Evolutionary conservation across 306 rosid genomes (phyloP), one percentile per base, ranked within the genome.

Genomic region (Pyrus betulifolia): DNA sequence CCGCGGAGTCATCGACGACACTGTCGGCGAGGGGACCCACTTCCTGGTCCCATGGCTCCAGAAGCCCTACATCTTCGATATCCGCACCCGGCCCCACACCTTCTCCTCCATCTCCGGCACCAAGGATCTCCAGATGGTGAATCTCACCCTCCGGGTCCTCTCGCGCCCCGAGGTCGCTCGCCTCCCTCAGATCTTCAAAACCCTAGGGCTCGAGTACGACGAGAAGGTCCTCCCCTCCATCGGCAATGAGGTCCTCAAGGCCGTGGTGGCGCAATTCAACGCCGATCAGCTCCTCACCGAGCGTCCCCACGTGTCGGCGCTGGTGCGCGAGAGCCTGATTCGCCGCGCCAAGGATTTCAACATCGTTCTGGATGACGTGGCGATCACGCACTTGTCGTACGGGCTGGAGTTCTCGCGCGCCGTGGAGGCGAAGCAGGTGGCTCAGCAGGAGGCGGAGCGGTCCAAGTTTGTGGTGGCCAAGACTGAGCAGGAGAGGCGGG

Each of bases 381-480:
- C 97, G 2, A 93, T 91, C 27, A 93, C 98, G 7, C 98, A 93
- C 73, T 74, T 93, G 28, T 93, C 98, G 9, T 93, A 91, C 52
- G 90, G 97, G 0, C 45, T 30, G 22, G 95, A 93, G 58, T 93
- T 93, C 76, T 93, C 98, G 1, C 84, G 91, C 66, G 98, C 98
- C 4, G 96, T 93, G 12, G 97, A 93, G 85, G 93, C 89, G 87
- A 92, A 95, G 86, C 98, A 95, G 86, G 97, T 95, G 78, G 97
- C 97, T 1, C 97, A 95, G 83, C 97, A 95, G 82, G 98, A 95
- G 86, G 98, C 97, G 0, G 98, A 92, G 88, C 70, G 98, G 64
- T 92, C 97, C 4, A 95, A 92, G 80, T 95, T 88, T 27, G 90
- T 95, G 5, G 98, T 95, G 80, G 93, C 93, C 35, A 95, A 95